These are phyloP conservation scores for Stellera chamaejasme DNA, from an alignment of 345 rosid species.

Conservation along the genomic window DNA sequence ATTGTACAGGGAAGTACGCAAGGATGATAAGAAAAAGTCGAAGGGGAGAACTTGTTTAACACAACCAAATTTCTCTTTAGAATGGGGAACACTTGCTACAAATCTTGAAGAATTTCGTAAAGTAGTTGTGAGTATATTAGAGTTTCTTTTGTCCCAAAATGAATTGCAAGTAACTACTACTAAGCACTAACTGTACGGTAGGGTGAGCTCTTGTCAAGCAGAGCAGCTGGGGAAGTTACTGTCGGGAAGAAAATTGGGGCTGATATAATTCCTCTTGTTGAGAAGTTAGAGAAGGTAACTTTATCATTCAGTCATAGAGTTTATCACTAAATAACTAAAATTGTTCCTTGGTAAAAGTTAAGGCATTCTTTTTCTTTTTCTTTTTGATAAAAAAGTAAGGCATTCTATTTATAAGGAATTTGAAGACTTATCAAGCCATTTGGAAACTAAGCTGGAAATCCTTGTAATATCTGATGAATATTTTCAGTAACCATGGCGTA, in stretches of 20 bases:
- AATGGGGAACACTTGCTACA: conserved; percentile 83
- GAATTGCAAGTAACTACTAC: conserved; percentile 1
- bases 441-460: too few relatives aligned
- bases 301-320: too few relatives aligned
- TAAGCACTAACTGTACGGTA: conserved; percentile 25
- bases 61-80: conserved; percentile 17
- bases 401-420: too few relatives aligned
- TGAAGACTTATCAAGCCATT: too few relatives aligned
- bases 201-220: conserved; percentile 60
- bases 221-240: conserved; percentile 38
- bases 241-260: conserved; percentile 40
- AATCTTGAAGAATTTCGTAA: conserved; percentile 53
- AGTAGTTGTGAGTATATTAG: conserved; percentile 40
- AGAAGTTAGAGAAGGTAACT: conserved; percentile 56
- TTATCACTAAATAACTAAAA: too few relatives aligned
- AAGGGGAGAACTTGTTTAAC: conserved; percentile 26
- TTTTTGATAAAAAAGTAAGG: too few relatives aligned
- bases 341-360: too few relatives aligned
- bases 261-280: conserved; percentile 47
- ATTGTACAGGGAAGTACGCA: conserved; percentile 54
- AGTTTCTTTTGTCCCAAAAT: conserved; percentile 10
- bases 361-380: too few relatives aligned
- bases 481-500: too few relatives aligned
- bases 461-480: too few relatives aligned
- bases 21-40: conserved; percentile 22